Base-by-base conservation (phyloP, 306 rosid genomes). In the Cicer arietinum region DNA sequence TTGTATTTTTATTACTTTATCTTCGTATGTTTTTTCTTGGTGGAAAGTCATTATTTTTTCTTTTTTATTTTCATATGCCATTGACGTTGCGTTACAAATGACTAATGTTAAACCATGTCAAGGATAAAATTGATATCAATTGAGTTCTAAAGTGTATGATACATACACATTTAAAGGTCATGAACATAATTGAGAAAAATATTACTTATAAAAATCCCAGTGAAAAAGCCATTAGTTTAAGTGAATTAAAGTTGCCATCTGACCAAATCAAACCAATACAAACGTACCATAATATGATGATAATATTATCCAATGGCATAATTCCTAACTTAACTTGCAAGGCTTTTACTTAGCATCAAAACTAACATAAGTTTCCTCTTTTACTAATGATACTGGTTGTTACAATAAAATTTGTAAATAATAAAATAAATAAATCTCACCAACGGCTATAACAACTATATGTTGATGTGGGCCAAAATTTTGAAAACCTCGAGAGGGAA, bases 401-500 rank as follows among this genome's bases (percentile, higher is more conserved):
- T 88, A 74, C 64, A 83, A 86, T 82, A 46, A 76, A 88, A 79
- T 61, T 70, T 47, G 13, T 68, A 59, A 51, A 63, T 3, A 6
- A 3, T 30, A 53, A 79, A 57, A 45, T 3, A 64, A 47, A 83
- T 75, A 64, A 71, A 74, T 71, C 54, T 73, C 62, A 67, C 72
- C 80, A 89, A 84, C 71, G 73, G 61, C 67, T 43, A 35, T 60
- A 75, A 65, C 61, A 80, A 75, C 76, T 14, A 58, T 35, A 46
- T 6, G 25, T 17, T 73, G 80, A 70, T 76, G 80, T 73, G 74
- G 87, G 74, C 85, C 51, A 59, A 60, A 45, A 22, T 50, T 82
- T 90, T 85, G 80, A 85, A 90, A 70, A 76, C 51, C 10, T 37
- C 25, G 77, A 83, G 93, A 84, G 87, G 80, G 88, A 84, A 67